A percentile compares a stretch with the other conserved stretches of the same genome.
Evolutionary conservation across 1,139 yeast genomes (phyloP).

Genomic region (Zhuliangozyma blackwelliae): DNA sequence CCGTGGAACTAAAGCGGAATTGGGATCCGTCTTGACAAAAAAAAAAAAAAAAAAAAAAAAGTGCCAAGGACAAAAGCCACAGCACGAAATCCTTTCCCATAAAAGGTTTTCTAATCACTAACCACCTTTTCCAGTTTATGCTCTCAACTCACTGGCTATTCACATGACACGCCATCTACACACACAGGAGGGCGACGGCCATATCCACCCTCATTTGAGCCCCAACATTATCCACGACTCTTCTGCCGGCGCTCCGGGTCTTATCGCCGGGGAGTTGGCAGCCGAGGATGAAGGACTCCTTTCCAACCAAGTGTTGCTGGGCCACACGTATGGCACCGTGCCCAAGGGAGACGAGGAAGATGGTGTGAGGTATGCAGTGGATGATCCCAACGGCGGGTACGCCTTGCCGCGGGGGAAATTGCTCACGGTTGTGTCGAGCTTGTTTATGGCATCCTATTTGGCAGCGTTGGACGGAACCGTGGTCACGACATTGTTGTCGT

Average conservation of each 20-base stretch:
- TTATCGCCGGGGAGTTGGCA: slow-evolving; percentile 46
- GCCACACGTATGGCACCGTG: slow-evolving; percentile 12
- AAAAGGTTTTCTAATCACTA: too few relatives aligned
- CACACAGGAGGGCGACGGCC: too few relatives aligned
- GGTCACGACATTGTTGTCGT: slow-evolving; percentile 40
- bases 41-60: too few relatives aligned
- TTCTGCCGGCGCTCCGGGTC: slow-evolving; percentile 43
- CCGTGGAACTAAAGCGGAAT: too few relatives aligned
- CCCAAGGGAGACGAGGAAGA: slow-evolving; percentile 1
- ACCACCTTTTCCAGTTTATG: too few relatives aligned
- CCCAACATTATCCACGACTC: slow-evolving; percentile 31
- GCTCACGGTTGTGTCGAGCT: slow-evolving; percentile 27
- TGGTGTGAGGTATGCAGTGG: slow-evolving; percentile 9
- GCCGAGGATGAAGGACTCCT: slow-evolving; percentile 33
- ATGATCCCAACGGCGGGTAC: slow-evolving; percentile 20
- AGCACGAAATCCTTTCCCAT: too few relatives aligned
- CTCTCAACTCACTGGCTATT: too few relatives aligned
- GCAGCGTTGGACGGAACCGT: slow-evolving; percentile 45
- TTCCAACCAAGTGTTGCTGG: slow-evolving; percentile 4
- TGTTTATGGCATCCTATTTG: slow-evolving; percentile 37
- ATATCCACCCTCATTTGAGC: slow-evolving; percentile 8
- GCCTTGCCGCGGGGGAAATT: slow-evolving; percentile 33
- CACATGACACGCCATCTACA: too few relatives aligned
- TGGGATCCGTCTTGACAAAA: too few relatives aligned
- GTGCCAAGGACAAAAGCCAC: too few relatives aligned